These are phyloP conservation scores for Diddensiella transvaalensis DNA, from an alignment of 805 yeast genomes.

Conservation along the genomic window DNA sequence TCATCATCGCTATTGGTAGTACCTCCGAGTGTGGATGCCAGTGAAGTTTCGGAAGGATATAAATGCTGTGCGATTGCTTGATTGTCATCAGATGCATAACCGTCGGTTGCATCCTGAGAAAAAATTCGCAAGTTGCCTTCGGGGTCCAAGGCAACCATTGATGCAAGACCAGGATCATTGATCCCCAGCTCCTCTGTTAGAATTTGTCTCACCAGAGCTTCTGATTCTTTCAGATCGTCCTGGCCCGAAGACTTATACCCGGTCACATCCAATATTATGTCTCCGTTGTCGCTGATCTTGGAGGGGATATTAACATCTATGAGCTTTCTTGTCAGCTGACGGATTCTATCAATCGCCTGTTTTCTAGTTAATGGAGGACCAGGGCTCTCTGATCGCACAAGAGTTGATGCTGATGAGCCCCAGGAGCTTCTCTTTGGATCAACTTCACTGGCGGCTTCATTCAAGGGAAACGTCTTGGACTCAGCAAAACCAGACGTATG, in stretches of 20 bases:
- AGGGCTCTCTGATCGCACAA: conserved; percentile 1
- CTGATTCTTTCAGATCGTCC: conserved; percentile 73
- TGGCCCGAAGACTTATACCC: conserved; percentile 84
- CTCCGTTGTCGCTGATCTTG: conserved; percentile 84
- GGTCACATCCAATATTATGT: conserved; percentile 85
- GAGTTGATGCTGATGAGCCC: not conserved
- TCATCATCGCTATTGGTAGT: conserved; percentile 17
- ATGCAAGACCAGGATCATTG: conserved; percentile 29
- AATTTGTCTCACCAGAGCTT: conserved; percentile 67
- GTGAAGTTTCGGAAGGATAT: conserved; percentile 10
- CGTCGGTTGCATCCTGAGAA: conserved; percentile 17
- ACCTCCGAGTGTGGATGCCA: conserved; percentile 15
- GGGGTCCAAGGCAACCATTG: conserved; percentile 31
- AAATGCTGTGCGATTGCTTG: conserved; percentile 12
- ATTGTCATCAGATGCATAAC: conserved; percentile 18
- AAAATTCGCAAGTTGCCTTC: conserved; percentile 35
- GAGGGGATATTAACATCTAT: conserved; percentile 79
- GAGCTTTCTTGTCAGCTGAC: conserved; percentile 59
- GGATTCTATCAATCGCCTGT: conserved; percentile 55
- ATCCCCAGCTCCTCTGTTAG: conserved; percentile 65
- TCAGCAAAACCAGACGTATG: not conserved
- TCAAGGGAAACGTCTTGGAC: not conserved
- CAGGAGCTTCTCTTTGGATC: not conserved
- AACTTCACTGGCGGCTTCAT: not conserved
- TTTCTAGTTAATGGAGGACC: conserved; percentile 30